Evolutionary conservation across 2,329 filamentous ascomycete genomes (phyloP).

Genomic region (Raffaelea ambrosiae): DNA sequence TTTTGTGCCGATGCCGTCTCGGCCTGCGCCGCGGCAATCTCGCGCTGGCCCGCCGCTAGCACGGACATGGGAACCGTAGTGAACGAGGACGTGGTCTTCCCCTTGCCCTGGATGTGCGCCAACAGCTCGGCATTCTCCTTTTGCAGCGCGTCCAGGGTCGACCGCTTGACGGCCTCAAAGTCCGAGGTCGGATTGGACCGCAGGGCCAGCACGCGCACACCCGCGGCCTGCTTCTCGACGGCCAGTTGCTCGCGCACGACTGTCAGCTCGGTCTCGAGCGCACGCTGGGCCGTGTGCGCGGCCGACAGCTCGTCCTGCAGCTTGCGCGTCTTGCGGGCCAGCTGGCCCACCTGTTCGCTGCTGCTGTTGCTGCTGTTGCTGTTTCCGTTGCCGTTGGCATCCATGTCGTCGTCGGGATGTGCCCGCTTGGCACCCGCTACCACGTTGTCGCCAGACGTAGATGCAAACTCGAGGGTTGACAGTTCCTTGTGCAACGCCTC

Average conservation of each 20-base stretch:
- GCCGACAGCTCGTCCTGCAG: conserved; percentile 69
- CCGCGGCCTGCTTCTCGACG: conserved; percentile 54
- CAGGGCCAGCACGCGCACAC: conserved; percentile 76
- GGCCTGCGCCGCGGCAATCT: conserved; percentile 62
- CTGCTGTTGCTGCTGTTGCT: conserved; percentile 45
- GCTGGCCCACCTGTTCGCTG: conserved; percentile 68
- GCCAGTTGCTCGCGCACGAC: conserved; percentile 66
- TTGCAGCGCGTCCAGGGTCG: conserved; percentile 67
- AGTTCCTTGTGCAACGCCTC: conserved; percentile 67
- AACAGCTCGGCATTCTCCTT: conserved; percentile 80
- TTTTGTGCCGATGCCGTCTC: conserved; percentile 71
- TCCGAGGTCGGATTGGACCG: conserved; percentile 89
- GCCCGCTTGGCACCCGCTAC: conserved; percentile 53
- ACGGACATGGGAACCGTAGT: conserved; percentile 68
- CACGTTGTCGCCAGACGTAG: neutral
- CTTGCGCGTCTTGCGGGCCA: conserved; percentile 80
- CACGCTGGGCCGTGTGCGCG: conserved; percentile 58
- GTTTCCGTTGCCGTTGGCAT: too few species aligned
- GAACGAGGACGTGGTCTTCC: conserved; percentile 25
- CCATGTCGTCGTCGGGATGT: conserved; percentile 51
- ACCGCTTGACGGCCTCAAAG: conserved; percentile 73
- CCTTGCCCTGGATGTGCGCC: conserved; percentile 49
- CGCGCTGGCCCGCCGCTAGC: conserved; percentile 65
- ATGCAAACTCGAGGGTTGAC: conserved; percentile 47
- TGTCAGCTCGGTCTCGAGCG: conserved; percentile 68